These are phyloP conservation scores for Lactarius quietus DNA, from an alignment of 768 basidiomycete species.

Conservation along the genomic window DNA sequence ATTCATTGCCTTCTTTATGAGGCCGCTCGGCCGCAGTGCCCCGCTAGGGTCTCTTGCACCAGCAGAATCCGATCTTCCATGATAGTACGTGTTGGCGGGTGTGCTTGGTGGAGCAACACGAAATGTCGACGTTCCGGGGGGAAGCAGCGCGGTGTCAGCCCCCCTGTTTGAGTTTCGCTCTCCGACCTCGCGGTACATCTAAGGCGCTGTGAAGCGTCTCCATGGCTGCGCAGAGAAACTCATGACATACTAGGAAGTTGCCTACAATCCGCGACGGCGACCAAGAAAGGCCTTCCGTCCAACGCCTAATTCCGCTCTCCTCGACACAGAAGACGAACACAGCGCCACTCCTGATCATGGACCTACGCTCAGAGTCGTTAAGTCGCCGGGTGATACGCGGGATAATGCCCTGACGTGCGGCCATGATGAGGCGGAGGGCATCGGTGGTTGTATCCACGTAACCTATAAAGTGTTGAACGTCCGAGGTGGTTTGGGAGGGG, in stretches of 20 bases:
- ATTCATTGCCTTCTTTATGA: conserved; percentile 73
- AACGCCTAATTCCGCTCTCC: conserved; percentile 83
- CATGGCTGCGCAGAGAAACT: background rate
- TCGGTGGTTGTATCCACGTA: conserved; percentile 80
- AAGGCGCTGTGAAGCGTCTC: conserved; percentile 9
- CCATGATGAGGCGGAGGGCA: conserved; percentile 79
- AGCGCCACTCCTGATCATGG: conserved; percentile 53
- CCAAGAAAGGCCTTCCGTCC: conserved; percentile 80
- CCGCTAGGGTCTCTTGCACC: conserved; percentile 26
- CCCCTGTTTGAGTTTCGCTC: conserved; percentile 44
- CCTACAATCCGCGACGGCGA: conserved; percentile 81
- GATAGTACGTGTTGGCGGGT: conserved; percentile 15
- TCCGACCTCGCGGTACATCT: conserved; percentile 83
- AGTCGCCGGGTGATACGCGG: conserved; percentile 80
- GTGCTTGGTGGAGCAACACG: conserved; percentile 21
- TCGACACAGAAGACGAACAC: conserved; percentile 88
- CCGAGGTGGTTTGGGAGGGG: conserved; percentile 24
- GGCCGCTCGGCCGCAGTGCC: conserved; percentile 42
- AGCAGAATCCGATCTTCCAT: conserved; percentile 19
- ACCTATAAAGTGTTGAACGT: conserved; percentile 62
- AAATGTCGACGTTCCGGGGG: conserved; percentile 24
- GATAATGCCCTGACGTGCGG: conserved; percentile 72
- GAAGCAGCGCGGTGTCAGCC: conserved; percentile 12
- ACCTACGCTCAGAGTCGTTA: conserved; percentile 71
- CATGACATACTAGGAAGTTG: conserved; percentile 67